Evolutionary conservation across 2,329 filamentous ascomycete genomes (phyloP), one percentile per base, ranked within the genome.

Genomic region (Trichoderma simmonsii): DNA sequence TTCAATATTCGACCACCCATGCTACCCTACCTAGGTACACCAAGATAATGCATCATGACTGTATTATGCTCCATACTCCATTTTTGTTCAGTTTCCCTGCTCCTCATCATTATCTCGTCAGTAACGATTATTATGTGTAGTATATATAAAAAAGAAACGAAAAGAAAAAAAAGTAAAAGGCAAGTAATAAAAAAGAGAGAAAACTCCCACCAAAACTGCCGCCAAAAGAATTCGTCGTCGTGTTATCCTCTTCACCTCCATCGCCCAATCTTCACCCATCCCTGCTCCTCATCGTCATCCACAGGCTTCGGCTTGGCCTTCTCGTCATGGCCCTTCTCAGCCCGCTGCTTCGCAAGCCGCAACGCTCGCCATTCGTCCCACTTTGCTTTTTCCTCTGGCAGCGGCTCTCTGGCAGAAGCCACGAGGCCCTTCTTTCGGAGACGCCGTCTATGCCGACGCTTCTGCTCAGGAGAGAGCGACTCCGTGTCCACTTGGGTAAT

Each of bases 361-460:
- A 81, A 79, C 30, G 78, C 78, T 32, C 81, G 81, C 86, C 86
- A 88, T 2, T 81, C 81, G 12, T 84, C 82, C 77, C 84, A 84
- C 67, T 81, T 83, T 3, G 80, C 81, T 75, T 77, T 79, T 48
- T 86, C 81, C 72, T 85, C 85, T 0, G 82, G 75, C 4, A 81
- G 78, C 24, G 75, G 73, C 24, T 81, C 79, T 4, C 77, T 78
- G 75, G 82, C 82, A 30, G 81, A 77, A 71, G 78, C 78, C 28
- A 79, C 59, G 2, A 87, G 78, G 1, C 85, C 85, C 77, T 80
- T 84, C 78, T 86, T 88, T 54, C 79, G 79, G 48, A 89, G 78
- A 39, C 88, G 82, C n/a, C 87, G 83, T 18, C 85, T 80, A 74
- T 87, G 83, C 70, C 85, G 83, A 51, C 85, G 83, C 70, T 83